Conservation (phyloP, 495 filamentous ascomycete species). For the Neurospora intermedia region DNA sequence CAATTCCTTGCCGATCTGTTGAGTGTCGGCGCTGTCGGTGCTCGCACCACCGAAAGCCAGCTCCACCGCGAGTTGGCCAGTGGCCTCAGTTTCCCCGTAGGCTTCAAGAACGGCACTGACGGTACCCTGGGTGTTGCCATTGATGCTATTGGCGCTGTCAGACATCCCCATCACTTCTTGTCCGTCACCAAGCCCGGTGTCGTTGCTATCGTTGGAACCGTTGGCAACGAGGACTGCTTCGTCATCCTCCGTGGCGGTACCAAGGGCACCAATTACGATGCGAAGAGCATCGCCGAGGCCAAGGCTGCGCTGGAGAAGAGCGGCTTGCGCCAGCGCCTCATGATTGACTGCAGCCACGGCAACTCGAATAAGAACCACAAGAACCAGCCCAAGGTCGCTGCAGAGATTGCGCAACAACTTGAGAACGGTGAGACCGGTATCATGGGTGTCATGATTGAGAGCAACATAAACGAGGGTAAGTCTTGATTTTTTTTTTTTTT, state of each 20-base stretch:
- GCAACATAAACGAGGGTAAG: conserved; percentile 83
- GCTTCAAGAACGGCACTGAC: conserved; percentile 99
- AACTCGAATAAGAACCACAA: conserved; percentile 95
- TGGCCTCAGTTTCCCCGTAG: conserved; percentile 90
- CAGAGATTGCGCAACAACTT: conserved; percentile 72
- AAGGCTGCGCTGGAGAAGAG: conserved; percentile 23
- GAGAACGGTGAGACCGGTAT: conserved; percentile 73
- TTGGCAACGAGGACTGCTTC: conserved; percentile 96
- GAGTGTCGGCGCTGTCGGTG: conserved; percentile 86
- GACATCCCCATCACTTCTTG: conserved; percentile 92
- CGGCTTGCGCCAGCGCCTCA: conserved; percentile 53
- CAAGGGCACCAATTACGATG: conserved; percentile 88
- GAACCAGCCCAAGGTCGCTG: conserved; percentile 94
- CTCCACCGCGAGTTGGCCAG: conserved; percentile 91
- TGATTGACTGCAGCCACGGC: conserved; percentile 97
- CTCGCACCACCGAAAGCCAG: conserved; percentile 91
- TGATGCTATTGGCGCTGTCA: conserved; percentile 91
- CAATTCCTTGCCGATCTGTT: conserved; percentile 95
- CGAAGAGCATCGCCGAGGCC: conserved; percentile 53
- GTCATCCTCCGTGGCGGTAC: conserved; percentile 93
- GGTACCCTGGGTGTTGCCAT: conserved; percentile 82
- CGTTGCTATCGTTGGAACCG: conserved; percentile 89
- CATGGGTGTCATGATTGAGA: conserved; percentile 99
- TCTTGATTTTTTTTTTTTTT: not conserved
- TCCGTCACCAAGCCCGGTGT: conserved; percentile 97